These are phyloP conservation scores for Podospora comata DNA, from an alignment of 495 filamentous ascomycete species.

Conservation along the genomic window DNA sequence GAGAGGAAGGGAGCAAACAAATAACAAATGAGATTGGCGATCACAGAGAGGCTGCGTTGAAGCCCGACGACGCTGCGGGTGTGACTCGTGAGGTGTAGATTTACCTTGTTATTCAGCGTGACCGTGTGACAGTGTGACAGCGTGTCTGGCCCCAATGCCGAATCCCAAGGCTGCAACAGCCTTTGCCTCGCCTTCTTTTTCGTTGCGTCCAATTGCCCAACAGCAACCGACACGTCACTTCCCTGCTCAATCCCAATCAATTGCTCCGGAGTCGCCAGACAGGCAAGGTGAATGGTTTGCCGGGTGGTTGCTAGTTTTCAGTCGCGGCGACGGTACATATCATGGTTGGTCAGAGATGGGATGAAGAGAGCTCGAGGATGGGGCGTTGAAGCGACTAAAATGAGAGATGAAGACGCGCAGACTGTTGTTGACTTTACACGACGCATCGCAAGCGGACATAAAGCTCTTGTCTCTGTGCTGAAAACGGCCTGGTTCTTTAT, in stretches of 20 bases:
- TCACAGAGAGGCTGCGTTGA: background rate
- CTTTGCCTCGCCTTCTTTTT: background rate
- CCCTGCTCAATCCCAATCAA: conserved; percentile 2
- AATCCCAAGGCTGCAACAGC: background rate
- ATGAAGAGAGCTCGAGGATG: conserved; percentile 1
- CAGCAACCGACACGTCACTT: conserved; percentile 14
- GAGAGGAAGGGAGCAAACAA: background rate
- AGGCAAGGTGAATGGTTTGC: background rate
- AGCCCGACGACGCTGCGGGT: background rate
- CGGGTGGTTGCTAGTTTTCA: background rate
- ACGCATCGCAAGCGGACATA: conserved; percentile 30
- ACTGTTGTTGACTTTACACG: conserved; percentile 6
- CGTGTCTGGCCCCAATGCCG: conserved; percentile 8
- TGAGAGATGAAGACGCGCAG: conserved; percentile 6
- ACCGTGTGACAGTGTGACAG: conserved; percentile 12
- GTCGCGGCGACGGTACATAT: background rate
- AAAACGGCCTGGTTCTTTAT: conserved; percentile 34
- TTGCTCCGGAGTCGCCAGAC: background rate
- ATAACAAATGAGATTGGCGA: background rate
- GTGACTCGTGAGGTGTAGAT: conserved; percentile 22
- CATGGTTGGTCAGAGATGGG: background rate
- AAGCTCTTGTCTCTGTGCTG: conserved; percentile 30
- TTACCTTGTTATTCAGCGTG: conserved; percentile 32
- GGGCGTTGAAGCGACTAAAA: conserved; percentile 22
- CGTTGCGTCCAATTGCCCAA: background rate